Percentiles rank a stretch among this genome's conserved stretches.
Evolutionary conservation across 805 yeast species (phyloP).

Genomic region (Metschnikowia corniflorae): DNA sequence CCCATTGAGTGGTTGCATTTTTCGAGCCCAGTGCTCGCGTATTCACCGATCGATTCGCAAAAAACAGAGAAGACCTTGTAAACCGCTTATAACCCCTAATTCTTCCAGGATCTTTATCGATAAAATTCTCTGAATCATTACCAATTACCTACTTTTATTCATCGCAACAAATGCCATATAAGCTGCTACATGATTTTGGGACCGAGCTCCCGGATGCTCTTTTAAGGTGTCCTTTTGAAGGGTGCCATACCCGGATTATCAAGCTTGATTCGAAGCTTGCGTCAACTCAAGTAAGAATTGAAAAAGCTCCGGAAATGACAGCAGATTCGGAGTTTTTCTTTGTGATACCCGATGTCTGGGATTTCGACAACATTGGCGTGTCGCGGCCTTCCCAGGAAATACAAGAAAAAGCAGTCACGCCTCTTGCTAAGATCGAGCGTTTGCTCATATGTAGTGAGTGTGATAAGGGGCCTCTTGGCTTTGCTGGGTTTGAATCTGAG

Average conservation of each 20-base stretch:
- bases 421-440: slow-evolving; percentile 41
- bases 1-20: no score
- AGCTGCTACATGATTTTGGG: slow-evolving; percentile 7
- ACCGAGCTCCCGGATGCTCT: slow-evolving; percentile 10
- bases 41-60: no score
- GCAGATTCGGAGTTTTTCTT: slow-evolving; percentile 29
- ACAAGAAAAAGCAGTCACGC: slow-evolving; percentile 19
- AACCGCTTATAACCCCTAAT: no score
- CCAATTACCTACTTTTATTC: no score
- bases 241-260: slow-evolving; percentile 26
- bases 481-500: slow-evolving; percentile 42
- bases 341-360: slow-evolving; percentile 62
- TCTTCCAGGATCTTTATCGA: no score
- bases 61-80: no score
- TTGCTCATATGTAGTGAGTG: slow-evolving; percentile 71
- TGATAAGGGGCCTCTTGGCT: slow-evolving; percentile 75
- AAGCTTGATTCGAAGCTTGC: slow-evolving; percentile 14
- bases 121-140: no score
- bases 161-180: no score
- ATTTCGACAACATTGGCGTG: slow-evolving; percentile 75
- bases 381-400: slow-evolving; percentile 41
- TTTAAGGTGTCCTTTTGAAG: slow-evolving; percentile 24
- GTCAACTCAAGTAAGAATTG: slow-evolving; percentile 11
- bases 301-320: slow-evolving; percentile 31
- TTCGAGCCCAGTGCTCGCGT: no score